Conservation (phyloP, 805 yeast genomes). For the Schwanniomyces polymorphus region DNA sequence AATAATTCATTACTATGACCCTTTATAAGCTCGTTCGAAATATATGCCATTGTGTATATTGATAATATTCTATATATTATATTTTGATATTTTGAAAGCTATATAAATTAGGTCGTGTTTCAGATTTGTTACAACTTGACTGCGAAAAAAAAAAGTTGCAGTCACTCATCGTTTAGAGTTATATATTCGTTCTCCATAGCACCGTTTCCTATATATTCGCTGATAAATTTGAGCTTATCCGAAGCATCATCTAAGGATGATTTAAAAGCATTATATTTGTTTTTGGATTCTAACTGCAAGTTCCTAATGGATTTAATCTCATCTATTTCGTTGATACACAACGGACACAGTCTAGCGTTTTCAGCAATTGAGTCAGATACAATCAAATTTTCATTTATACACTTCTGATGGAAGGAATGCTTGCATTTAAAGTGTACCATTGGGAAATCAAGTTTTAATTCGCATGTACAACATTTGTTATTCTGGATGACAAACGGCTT, state of each 20-base stretch:
- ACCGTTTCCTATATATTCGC: conserved; percentile 87
- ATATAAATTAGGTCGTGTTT: neutral
- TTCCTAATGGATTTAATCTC: conserved; percentile 57
- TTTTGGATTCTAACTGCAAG: conserved; percentile 62
- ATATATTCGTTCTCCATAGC: conserved; percentile 56
- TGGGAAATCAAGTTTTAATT: conserved; percentile 69
- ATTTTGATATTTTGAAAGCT: neutral
- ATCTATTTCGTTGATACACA: conserved; percentile 71
- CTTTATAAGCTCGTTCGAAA: neutral
- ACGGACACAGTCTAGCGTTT: conserved; percentile 57
- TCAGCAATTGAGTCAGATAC: conserved; percentile 11
- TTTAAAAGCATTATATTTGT: conserved; percentile 62
- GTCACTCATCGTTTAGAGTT: conserved; percentile 7
- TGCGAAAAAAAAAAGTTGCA: conserved; percentile 2
- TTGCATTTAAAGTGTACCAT: conserved; percentile 80
- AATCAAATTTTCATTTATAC: conserved; percentile 54
- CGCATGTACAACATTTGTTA: conserved; percentile 66
- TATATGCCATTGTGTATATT: neutral
- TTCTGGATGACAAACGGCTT: conserved; percentile 58
- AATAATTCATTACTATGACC: neutral
- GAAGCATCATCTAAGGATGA: conserved; percentile 51
- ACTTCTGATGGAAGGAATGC: conserved; percentile 84
- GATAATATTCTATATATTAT: neutral
- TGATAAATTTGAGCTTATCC: conserved; percentile 71
- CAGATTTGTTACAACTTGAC: conserved; percentile 4